A percentile compares a stretch with the other conserved stretches of the same genome.
Conservation (phyloP, 495 filamentous ascomycete species). For the Geoglossum glabrum region DNA sequence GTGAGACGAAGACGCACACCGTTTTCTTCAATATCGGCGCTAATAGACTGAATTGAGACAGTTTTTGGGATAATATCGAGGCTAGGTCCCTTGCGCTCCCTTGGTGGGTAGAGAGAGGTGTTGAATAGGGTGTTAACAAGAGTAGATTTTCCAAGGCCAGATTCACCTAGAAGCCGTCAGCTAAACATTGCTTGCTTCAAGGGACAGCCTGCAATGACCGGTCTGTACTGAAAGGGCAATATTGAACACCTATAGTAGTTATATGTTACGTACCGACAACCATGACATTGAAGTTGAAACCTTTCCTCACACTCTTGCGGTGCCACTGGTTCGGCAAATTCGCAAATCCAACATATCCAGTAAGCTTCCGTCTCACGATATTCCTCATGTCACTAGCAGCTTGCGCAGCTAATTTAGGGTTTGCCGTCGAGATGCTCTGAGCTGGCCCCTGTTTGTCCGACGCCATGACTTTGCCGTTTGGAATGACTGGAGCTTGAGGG, state of each 20-base stretch:
- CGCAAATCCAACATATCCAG: conserved; percentile 95
- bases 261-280: conserved; percentile 55
- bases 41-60: conserved; percentile 94
- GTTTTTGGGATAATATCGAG: conserved; percentile 98
- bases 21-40: conserved; percentile 96
- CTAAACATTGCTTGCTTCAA: background rate
- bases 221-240: too few species aligned
- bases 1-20: conserved; percentile 92
- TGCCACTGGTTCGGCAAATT: conserved; percentile 99
- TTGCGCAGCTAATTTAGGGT: conserved; percentile 61
- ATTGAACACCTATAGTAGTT: too few species aligned
- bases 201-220: background rate
- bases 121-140: conserved; percentile 99
- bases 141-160: conserved; percentile 95
- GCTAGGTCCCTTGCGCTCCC: conserved; percentile 90
- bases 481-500: background rate
- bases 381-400: conserved; percentile 79
- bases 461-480: background rate
- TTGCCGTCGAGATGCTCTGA: conserved; percentile 57
- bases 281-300: conserved; percentile 99
- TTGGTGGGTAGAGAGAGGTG: conserved; percentile 94
- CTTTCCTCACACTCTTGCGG: conserved; percentile 98
- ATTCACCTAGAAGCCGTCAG: conserved; percentile 53
- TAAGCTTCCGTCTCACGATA: conserved; percentile 94
- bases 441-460: conserved; percentile 25